A percentile compares a stretch with the other conserved stretches of the same genome.
Evolutionary conservation across 1,284 basidiomycete species (phyloP).

Genomic region (Somion occarium): DNA sequence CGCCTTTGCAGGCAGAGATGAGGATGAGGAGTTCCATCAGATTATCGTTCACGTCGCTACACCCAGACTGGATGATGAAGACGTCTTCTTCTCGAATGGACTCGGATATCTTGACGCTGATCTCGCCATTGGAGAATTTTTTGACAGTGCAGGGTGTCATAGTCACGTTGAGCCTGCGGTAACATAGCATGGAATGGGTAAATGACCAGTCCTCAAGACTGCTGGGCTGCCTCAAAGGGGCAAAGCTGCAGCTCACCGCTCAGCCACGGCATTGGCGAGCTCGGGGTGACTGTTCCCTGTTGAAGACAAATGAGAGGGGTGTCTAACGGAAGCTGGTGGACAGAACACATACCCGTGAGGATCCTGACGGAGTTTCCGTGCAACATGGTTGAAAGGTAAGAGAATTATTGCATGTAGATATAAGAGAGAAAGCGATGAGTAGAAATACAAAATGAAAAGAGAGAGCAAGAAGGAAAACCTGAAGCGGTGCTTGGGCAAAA

Average conservation of each 20-base stretch:
- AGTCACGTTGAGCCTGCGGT: conserved; percentile 79
- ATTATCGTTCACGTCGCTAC: conserved; percentile 77
- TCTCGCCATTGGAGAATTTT: conserved; percentile 96
- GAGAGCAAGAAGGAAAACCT: conserved; percentile 8
- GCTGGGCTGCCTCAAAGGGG: conserved; percentile 30
- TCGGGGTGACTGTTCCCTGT: conserved; percentile 97
- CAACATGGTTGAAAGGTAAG: conserved; percentile 47
- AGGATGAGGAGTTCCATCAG: conserved; percentile 91
- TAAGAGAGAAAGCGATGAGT: conserved; percentile 7
- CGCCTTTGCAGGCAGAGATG: conserved; percentile 94
- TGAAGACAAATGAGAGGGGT: conserved; percentile 11
- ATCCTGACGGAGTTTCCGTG: conserved; percentile 94
- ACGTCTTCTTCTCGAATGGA: conserved; percentile 97
- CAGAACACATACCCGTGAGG: conserved; percentile 68
- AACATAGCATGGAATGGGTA: conserved; percentile 28
- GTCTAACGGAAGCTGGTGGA: conserved; percentile 4
- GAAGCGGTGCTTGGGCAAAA: conserved; percentile 14
- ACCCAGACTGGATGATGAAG: conserved; percentile 90
- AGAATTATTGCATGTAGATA: conserved; percentile 9
- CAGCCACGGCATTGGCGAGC: conserved; percentile 91
- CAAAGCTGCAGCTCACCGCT: conserved; percentile 77
- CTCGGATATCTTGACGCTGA: conserved; percentile 88
- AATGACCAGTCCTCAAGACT: conserved; percentile 28
- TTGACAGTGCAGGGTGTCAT: conserved; percentile 90
- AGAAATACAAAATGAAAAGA: conserved; percentile 10